Conservation (phyloP, 2,329 filamentous ascomycete genomes). For the Trichoderma aggressivum region DNA sequence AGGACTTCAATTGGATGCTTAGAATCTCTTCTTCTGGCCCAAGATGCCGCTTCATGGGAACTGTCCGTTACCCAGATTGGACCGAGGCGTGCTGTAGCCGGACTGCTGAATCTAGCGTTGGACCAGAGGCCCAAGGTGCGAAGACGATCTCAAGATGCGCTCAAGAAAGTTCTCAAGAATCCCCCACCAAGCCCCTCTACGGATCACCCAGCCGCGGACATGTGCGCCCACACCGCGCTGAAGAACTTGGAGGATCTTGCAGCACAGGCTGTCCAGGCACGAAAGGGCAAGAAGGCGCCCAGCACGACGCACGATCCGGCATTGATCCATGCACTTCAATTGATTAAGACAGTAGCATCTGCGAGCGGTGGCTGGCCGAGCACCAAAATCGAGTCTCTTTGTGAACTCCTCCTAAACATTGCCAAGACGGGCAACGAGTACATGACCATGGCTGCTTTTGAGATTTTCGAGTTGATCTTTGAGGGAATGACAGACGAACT, state of each 20-base stretch:
- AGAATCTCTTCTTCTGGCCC: constrained; percentile 84
- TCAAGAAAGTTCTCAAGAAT: constrained; percentile 76
- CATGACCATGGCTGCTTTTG: constrained; percentile 92
- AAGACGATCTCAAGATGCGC: constrained; percentile 85
- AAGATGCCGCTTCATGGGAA: constrained; percentile 86
- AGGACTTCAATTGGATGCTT: constrained; percentile 88
- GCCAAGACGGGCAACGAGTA: constrained; percentile 90
- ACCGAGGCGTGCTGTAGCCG: constrained; percentile 81
- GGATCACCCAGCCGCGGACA: constrained; percentile 91
- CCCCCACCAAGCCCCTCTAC: constrained; percentile 87
- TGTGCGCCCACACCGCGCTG: constrained; percentile 90
- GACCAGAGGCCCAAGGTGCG: constrained; percentile 90
- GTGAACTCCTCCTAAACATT: constrained; percentile 83
- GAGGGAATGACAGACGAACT: constrained; percentile 84
- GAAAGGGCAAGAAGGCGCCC: constrained; percentile 61
- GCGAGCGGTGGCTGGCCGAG: constrained; percentile 94
- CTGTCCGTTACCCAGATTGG: constrained; percentile 78
- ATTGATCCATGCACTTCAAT: constrained; percentile 85
- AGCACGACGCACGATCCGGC: constrained; percentile 69
- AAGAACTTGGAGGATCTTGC: constrained; percentile 74
- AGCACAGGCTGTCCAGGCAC: constrained; percentile 56
- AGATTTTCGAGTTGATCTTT: constrained; percentile 97
- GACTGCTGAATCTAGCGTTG: constrained; percentile 77
- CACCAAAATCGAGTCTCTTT: constrained; percentile 89
- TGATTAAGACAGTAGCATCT: constrained; percentile 83